phyloP scores from a whole-genome alignment of 371 early-diverging fungal genomes.

The Gilbertella persicaria region DNA sequence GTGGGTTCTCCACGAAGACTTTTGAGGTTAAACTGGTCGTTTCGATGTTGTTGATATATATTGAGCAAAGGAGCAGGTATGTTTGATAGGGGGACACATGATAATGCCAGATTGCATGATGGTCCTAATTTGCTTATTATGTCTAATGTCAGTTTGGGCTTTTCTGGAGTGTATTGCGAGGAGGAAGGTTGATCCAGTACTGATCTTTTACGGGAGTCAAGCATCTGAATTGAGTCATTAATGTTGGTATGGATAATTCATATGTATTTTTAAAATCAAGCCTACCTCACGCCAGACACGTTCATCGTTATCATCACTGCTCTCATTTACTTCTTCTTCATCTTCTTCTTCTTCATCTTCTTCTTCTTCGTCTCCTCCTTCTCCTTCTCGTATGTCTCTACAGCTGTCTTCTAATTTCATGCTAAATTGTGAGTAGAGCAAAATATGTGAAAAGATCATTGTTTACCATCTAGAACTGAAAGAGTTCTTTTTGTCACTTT shows the following conservation, averaged over 20 bases:
- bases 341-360: conserved; percentile 3
- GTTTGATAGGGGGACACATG: conserved; percentile 2
- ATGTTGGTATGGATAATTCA: conserved; percentile 2
- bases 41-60: background rate
- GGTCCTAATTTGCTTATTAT: conserved; percentile 4
- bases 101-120: conserved; percentile 7
- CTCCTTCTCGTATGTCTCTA: conserved; percentile 6
- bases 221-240: conserved; percentile 9
- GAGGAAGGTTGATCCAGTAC: conserved; percentile 3
- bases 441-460: conserved; percentile 3
- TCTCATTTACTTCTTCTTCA: conserved; percentile 1
- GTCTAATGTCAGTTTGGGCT: conserved; percentile 7
- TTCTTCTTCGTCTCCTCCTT: background rate
- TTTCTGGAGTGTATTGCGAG: conserved; percentile 8
- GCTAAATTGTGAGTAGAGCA: conserved; percentile 1
- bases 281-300: conserved; percentile 5
- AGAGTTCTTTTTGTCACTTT: conserved; percentile 8
- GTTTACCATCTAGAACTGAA: conserved; percentile 6
- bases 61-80: background rate
- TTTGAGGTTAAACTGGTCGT: too few relatives aligned
- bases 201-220: conserved; percentile 7
- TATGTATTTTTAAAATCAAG: conserved; percentile 8
- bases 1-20: background rate
- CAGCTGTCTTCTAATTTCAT: conserved; percentile 8
- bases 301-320: conserved; percentile 4